Percentiles rank a stretch among this genome's conserved stretches.
phyloP scores from a whole-genome alignment of 2,329 filamentous ascomycete species.

The Stemphylium lycopersici region DNA sequence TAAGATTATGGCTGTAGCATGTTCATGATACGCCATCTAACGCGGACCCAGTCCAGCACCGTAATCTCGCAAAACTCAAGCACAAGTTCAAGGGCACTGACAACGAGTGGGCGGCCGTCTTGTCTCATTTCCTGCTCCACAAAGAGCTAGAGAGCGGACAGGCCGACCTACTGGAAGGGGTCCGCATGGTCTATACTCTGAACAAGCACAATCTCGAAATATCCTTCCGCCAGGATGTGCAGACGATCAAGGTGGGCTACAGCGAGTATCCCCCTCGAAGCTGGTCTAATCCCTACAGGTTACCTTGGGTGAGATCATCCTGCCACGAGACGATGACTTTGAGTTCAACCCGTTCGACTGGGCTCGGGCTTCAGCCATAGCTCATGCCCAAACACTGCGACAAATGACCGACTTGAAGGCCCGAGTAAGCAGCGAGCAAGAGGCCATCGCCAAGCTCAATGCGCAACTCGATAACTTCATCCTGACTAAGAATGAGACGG shows the following conservation, averaged over 20 bases:
- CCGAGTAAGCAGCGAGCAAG: conserved; percentile 58
- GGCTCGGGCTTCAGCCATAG: conserved; percentile 65
- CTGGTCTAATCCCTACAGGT: conserved; percentile 25
- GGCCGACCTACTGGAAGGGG: conserved; percentile 57
- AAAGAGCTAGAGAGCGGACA: conserved; percentile 50
- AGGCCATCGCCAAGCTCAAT: conserved; percentile 64
- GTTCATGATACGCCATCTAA: conserved; percentile 28
- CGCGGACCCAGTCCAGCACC: conserved; percentile 40
- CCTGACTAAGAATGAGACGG: conserved; percentile 69
- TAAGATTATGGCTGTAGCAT: conserved; percentile 52
- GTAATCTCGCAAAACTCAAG: conserved; percentile 39
- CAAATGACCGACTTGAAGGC: conserved; percentile 53
- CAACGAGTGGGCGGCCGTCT: conserved; percentile 70
- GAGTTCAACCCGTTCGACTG: conserved; percentile 72
- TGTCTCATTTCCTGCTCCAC: conserved; percentile 63
- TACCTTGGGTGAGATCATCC: conserved; percentile 69
- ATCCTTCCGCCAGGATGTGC: conserved; percentile 65
- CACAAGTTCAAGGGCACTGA: conserved; percentile 45
- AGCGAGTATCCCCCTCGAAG: not conserved
- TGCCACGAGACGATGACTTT: conserved; percentile 63
- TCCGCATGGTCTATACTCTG: conserved; percentile 66
- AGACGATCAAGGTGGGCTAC: conserved; percentile 69
- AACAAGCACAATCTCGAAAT: conserved; percentile 62
- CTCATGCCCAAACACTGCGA: conserved; percentile 54
- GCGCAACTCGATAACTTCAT: conserved; percentile 70